phyloP scores from a whole-genome alignment of 495 filamentous ascomycete species.

The Trichoderma reesei region DNA sequence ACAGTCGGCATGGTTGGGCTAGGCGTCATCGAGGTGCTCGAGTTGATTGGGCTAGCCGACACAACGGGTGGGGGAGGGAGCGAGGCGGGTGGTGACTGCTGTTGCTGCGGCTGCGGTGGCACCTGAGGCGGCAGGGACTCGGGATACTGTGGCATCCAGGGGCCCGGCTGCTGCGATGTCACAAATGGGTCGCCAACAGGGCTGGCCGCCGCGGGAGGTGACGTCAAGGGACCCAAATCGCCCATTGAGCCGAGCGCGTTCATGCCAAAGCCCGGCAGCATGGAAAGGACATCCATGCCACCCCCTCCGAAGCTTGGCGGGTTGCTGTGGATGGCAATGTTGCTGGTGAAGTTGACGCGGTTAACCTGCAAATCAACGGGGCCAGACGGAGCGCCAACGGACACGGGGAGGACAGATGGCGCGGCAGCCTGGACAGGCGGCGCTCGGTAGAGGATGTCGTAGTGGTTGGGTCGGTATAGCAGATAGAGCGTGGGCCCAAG shows the following conservation, averaged over 20 bases:
- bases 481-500: slow-evolving; percentile 39
- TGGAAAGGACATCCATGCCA: slow-evolving; percentile 32
- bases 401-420: slow-evolving; percentile 22
- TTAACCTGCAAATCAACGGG: slow-evolving; percentile 41
- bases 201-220: not conserved
- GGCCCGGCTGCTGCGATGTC: not conserved
- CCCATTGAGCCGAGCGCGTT: slow-evolving; percentile 21
- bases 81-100: not conserved
- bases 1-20: slow-evolving; percentile 20
- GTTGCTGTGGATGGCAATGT: slow-evolving; percentile 30
- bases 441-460: slow-evolving; percentile 84
- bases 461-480: slow-evolving; percentile 68
- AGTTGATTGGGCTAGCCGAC: slow-evolving; percentile 20
- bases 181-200: not conserved
- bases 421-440: slow-evolving; percentile 40
- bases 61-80: slow-evolving; percentile 15
- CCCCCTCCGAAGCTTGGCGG: slow-evolving; percentile 26
- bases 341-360: slow-evolving; percentile 32
- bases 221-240: not conserved
- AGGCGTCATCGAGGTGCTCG: slow-evolving; percentile 22
- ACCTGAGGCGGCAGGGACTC: slow-evolving; percentile 17
- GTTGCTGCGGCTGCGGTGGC: slow-evolving; percentile 19
- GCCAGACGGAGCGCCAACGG: slow-evolving; percentile 34
- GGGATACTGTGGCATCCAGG: slow-evolving; percentile 19
- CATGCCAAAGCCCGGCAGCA: slow-evolving; percentile 35